Conservation (phyloP, 495 filamentous ascomycete species). For the Talaromyces wortmannii region DNA sequence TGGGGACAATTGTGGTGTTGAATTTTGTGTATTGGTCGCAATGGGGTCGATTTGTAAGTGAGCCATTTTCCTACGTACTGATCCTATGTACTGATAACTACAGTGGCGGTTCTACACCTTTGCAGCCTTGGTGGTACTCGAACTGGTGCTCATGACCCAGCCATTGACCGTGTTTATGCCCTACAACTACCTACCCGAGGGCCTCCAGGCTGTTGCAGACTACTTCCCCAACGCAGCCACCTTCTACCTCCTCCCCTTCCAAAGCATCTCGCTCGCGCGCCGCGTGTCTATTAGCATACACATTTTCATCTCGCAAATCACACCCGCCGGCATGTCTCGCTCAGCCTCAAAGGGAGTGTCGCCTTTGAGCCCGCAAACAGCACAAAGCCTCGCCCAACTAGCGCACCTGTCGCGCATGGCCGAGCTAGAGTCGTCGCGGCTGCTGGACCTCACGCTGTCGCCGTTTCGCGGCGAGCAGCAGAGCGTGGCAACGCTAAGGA, state of each 20-base stretch:
- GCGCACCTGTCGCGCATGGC: constrained; percentile 40
- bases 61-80: no score
- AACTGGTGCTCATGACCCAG: constrained; percentile 66
- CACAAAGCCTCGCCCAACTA: constrained; percentile 36
- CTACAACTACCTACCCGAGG: constrained; percentile 18
- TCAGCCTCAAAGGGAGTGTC: constrained; percentile 18
- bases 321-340: constrained; percentile 25
- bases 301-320: constrained; percentile 83
- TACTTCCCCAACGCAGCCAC: constrained; percentile 46
- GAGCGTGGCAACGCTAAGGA: constrained; percentile 48
- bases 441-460: constrained; percentile 70
- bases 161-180: constrained; percentile 37
- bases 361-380: constrained; percentile 22
- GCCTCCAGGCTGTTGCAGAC: constrained; percentile 24
- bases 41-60: constrained; percentile 63
- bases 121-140: constrained; percentile 59
- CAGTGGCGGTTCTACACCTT: constrained; percentile 85
- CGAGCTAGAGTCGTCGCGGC: constrained; percentile 59
- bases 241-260: constrained; percentile 77
- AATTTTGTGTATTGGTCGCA: constrained; percentile 75
- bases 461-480: constrained; percentile 73
- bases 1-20: constrained; percentile 56
- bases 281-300: constrained; percentile 74
- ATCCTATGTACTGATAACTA: constrained; percentile 3
- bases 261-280: constrained; percentile 70